A percentile compares a stretch with the other conserved stretches of the same genome.
phyloP scores from a whole-genome alignment of 352 stramenopile genomes.

The Pythium scleroteichum region DNA sequence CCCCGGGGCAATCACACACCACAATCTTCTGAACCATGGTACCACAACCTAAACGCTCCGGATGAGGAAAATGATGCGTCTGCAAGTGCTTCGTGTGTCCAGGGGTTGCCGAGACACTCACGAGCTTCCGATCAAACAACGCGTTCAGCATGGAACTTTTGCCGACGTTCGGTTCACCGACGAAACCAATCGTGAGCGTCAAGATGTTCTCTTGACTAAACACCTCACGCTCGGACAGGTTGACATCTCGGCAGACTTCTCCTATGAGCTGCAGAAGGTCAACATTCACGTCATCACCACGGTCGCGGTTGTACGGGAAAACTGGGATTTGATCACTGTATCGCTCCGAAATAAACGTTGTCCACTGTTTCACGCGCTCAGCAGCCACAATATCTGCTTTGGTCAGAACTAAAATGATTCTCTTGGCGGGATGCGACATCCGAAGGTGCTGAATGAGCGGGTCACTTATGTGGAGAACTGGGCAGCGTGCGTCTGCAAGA shows the following conservation, averaged over 20 bases:
- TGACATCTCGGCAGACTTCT: slow-evolving; percentile 30
- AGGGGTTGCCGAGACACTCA: slow-evolving; percentile 76
- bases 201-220: slow-evolving; percentile 88
- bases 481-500: slow-evolving; percentile 69
- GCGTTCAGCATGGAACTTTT: slow-evolving; percentile 96
- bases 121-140: slow-evolving; percentile 75
- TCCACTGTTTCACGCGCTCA: slow-evolving; percentile 90
- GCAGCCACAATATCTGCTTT: slow-evolving; percentile 97
- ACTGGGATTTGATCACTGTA: slow-evolving; percentile 90
- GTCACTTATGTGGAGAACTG: slow-evolving; percentile 72
- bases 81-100: slow-evolving; percentile 85
- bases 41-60: slow-evolving; percentile 47
- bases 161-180: slow-evolving; percentile 97
- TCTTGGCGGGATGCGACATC: slow-evolving; percentile 69
- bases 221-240: slow-evolving; percentile 79
- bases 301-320: slow-evolving; percentile 66
- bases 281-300: slow-evolving; percentile 51
- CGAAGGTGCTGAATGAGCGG: slow-evolving; percentile 56
- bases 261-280: slow-evolving; percentile 47
- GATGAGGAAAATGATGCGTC: slow-evolving; percentile 71
- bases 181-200: slow-evolving; percentile 92
- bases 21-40: slow-evolving; percentile 46
- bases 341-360: slow-evolving; percentile 83
- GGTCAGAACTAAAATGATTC: slow-evolving; percentile 98
- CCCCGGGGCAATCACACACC: slow-evolving; percentile 77